Evolutionary conservation across 192 early-diverging fungal species (phyloP).

Genomic region (Funneliformis mosseae): DNA sequence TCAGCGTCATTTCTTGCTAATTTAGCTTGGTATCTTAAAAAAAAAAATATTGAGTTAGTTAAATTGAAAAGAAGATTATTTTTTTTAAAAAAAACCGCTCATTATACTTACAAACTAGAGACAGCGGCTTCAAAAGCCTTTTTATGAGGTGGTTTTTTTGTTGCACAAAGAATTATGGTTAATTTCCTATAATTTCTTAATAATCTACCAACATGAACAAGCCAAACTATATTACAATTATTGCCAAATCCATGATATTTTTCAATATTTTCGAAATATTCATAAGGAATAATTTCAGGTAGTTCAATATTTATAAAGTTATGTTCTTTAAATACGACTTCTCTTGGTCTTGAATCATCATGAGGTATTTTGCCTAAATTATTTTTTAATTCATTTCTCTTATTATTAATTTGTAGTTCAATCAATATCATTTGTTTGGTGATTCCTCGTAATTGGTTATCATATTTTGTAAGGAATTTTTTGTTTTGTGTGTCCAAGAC

Average conservation of each 20-base stretch:
- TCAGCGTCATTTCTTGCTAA: too few species aligned
- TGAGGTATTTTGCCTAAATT: background rate
- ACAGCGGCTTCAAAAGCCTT: background rate
- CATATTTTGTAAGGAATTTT: conserved; percentile 23
- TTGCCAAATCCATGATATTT: background rate
- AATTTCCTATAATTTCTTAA: background rate
- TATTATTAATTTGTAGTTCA: background rate
- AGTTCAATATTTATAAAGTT: background rate
- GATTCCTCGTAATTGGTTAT: background rate
- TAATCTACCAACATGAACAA: background rate
- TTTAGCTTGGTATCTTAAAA: background rate
- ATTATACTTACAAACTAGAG: background rate
- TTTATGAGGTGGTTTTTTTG: background rate
- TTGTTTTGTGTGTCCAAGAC: conserved; percentile 17
- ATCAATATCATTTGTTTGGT: background rate
- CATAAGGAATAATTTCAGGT: background rate
- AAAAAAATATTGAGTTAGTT: too few species aligned
- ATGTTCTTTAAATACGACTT: background rate
- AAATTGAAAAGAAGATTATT: background rate
- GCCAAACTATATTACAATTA: background rate
- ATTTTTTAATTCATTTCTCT: background rate
- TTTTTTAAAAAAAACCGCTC: background rate
- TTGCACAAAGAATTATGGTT: background rate
- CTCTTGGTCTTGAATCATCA: background rate
- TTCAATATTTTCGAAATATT: background rate